Base-by-base conservation (phyloP, 2,329 filamentous ascomycete species). In the Escovopsis sp. region DNA sequence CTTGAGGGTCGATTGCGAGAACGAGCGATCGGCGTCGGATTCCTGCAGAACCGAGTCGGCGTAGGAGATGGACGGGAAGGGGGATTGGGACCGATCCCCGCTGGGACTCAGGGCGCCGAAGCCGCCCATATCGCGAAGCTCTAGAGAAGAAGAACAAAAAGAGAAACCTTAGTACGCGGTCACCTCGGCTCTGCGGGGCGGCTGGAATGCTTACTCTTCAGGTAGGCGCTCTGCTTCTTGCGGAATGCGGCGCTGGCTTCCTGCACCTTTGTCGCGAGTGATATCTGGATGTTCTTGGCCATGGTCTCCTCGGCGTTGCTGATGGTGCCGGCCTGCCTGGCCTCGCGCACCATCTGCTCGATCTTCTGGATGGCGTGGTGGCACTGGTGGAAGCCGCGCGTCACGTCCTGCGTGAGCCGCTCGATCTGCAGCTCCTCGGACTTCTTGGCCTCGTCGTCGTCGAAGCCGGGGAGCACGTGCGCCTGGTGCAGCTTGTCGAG, bases 401-500 rank as follows among this genome's bases (percentile, higher is more conserved):
- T 98, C 55, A 98, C 91, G 47, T 83, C 77, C 62, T 93, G 85
- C 0, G 91, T 98, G 55, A 96, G 68, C 48, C 72, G 70, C 66
- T 98, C 91, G 54, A 98, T 98, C 58, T 93, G 81, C 40, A 75
- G 68, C 65, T 96, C 91, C 60, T 98, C 91, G 47, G 76, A 75
- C 59, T 72, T 80, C 65, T 94, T 91, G 36, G 86, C 75, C 43
- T 87, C 85, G 53, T 96, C 89, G 55, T 98, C 91, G 57, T 96
- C 87, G 64, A 98, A 98, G 26, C 89, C 88, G 0, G 91, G 91
- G 12, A 98, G 72, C 36, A 98, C 84, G 63, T 98, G 91, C 60
- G 96, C 96, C 64, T 94, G 87, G 61, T 98, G 91, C 47, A 98
- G 69, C 57, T 88, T 85, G 57, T 96, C 91, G 30, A 98, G 73